Base-by-base conservation (phyloP, 2,329 filamentous ascomycete species). In the Fusarium sp. region DNA sequence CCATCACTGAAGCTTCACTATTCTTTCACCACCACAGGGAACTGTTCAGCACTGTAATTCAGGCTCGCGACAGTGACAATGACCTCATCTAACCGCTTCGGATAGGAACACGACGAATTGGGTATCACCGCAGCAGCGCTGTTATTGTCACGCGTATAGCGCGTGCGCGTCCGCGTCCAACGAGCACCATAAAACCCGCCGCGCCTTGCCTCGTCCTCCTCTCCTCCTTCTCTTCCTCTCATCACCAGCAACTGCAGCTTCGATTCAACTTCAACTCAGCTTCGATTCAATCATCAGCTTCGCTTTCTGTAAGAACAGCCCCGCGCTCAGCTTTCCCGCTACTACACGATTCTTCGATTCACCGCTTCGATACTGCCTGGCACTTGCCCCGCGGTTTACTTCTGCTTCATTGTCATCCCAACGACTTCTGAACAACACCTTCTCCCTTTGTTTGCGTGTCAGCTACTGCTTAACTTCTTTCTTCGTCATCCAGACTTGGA, bases 171-270 rank as follows among this genome's bases (percentile, higher is more conserved):
- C 35, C 41, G 36, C 44, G 35, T 32, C 36, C 7, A 36, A 62
- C 19, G 19, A 47, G 25, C 32, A 29, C 29, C 24, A 5, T 19
- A 19, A 19, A 19, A 19, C 19, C 19, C 19, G 19, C 19, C 13
- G 44, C 35, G 59, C 61, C 48, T 32, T 40, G 46, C 39, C 58
- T 45, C 36, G 25, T 47, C 41, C 38, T 26, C 38, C 43, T 52
- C 39, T 39, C 22, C 45, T 43, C n/a, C 29, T 28, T 19, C 39
- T 39, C 22, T 32, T 25, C 26, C 19, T 41, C 34, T 43, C 43
- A 64, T 45, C 44, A 65, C 42, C 51, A 41, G 39, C 47, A 54
- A 62, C 38, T 50, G 34, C 44, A 35, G 28, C 48, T 47, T 60
- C 58, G 35, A 48, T 40, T 25, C 40, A 41, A 15, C 38, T 58